Evolutionary conservation across 148 eudicot genomes (phyloP).

Genomic region (Fallopia convolvulus): DNA sequence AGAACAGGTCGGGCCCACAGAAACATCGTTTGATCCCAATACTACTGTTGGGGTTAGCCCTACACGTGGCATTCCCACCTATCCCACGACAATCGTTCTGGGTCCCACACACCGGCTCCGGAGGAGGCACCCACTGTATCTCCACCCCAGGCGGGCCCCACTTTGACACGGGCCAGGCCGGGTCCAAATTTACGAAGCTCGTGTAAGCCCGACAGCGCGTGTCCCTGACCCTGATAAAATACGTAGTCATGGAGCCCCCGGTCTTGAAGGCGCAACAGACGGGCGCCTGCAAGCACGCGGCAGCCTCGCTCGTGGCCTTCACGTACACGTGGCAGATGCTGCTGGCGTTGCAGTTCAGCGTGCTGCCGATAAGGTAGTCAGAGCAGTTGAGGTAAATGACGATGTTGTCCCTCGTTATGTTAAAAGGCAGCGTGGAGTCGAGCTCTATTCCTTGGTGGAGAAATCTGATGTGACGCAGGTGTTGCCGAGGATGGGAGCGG

Average conservation of each 20-base stretch:
- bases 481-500: slow-evolving; percentile 47
- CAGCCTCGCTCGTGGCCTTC: slow-evolving; percentile 29
- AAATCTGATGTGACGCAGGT: slow-evolving; percentile 58
- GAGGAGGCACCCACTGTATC: slow-evolving; percentile 67
- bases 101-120: slow-evolving; percentile 49
- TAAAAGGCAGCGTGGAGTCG: slow-evolving; percentile 58
- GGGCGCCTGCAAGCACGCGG: slow-evolving; percentile 31
- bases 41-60: slow-evolving; percentile 19
- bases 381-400: slow-evolving; percentile 78
- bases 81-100: slow-evolving; percentile 50
- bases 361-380: slow-evolving; percentile 32
- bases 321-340: slow-evolving; percentile 71
- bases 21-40: slow-evolving; percentile 44
- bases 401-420: slow-evolving; percentile 78
- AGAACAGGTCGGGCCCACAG: slow-evolving; percentile 48
- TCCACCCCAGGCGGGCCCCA: slow-evolving; percentile 77
- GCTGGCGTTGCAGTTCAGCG: slow-evolving; percentile 54
- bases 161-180: slow-evolving; percentile 32
- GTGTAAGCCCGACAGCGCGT: slow-evolving; percentile 57
- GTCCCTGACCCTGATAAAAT: slow-evolving; percentile 34
- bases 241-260: slow-evolving; percentile 63
- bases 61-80: slow-evolving; percentile 43
- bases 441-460: slow-evolving; percentile 49
- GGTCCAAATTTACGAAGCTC: slow-evolving; percentile 58
- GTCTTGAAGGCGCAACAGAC: slow-evolving; percentile 63